Evolutionary conservation across 1,284 basidiomycete species (phyloP), one percentile per base, ranked within the genome.

Genomic region (Tilletiaria anomala): DNA sequence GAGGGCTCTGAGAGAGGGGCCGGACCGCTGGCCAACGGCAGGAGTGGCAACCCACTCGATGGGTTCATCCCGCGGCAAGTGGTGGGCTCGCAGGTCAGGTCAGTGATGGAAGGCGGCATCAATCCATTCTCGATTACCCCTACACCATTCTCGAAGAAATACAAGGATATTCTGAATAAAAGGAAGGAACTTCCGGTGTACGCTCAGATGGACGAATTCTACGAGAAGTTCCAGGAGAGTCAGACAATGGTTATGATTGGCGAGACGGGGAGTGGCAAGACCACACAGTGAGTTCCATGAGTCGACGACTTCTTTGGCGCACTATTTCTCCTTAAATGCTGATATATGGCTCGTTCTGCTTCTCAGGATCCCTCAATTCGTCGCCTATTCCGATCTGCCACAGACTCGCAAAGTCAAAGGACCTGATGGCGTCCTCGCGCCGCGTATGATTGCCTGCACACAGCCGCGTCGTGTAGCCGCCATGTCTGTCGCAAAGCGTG

Each of bases 211-310:
- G 75, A 81, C 48, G 81, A 88, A 47, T 93, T 94, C 68, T 78
- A 80, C 58, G 75, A 80, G 53, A 79, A 86, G 78, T 93, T 88
- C 70, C 79, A 71, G 47, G 72, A 78, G 54, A 78, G 87, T 70
- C 88, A 93, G 71, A 80, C 91, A 54, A 83, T 87, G 37, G 79
- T 97, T 44, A 84, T 97, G 78, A 86, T 94, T 53, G 91, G 91
- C 58, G 91, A 97, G 73, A 94, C 93, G 1, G 91, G 93, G 10
- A 88, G 86, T 19, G 93, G 91, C 43, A 97, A 97, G 73, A 96
- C 93, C 2, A 96, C 91, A 31, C 91, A 96, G 82, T 86, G 78
- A 69, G 59, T 54, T 22, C 18, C 26, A 18, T 33, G 41, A 37
- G 24, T 38, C 32, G n/a, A n/a, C n/a, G n/a, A n/a, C n/a, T n/a